Conservation (phyloP, 2,329 filamentous ascomycete species). For the Ascochyta clinopodiicola region DNA sequence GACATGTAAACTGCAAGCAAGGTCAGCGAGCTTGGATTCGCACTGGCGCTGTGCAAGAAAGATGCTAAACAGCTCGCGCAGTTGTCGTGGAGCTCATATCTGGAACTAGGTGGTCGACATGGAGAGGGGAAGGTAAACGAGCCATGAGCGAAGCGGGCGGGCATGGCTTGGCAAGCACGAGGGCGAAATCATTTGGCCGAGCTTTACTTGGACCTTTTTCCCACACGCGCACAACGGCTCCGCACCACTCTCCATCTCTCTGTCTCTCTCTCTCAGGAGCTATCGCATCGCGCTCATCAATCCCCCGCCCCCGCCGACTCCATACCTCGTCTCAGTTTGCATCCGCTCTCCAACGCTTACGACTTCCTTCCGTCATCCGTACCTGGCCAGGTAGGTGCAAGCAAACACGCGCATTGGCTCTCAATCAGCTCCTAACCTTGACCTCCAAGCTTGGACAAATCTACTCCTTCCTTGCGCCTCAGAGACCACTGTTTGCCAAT, state of each 20-base stretch:
- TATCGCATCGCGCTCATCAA: conserved; percentile 9
- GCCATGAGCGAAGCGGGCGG: conserved; percentile 2
- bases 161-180: conserved; percentile 15
- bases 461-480: conserved; percentile 14
- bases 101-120: not conserved
- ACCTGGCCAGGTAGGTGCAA: conserved; percentile 24
- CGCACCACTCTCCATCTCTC: conserved; percentile 8
- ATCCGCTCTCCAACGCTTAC: conserved; percentile 6
- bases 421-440: conserved; percentile 11
- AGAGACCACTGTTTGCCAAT: not conserved
- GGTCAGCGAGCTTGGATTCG: too few species aligned
- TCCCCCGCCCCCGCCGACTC: conserved; percentile 7
- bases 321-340: conserved; percentile 4
- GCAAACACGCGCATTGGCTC: conserved; percentile 13
- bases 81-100: not conserved
- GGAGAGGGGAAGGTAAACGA: not conserved
- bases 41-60: not conserved
- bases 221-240: conserved; percentile 17
- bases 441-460: conserved; percentile 10
- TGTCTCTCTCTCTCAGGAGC: conserved; percentile 3
- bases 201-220: conserved; percentile 8
- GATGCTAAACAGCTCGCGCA: too few species aligned
- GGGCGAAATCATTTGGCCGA: conserved; percentile 13
- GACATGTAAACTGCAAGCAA: not conserved
- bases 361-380: conserved; percentile 20